These are phyloP conservation scores for Gastrolobium villosum DNA, from an alignment of 306 rosid genomes.

Conservation along the genomic window DNA sequence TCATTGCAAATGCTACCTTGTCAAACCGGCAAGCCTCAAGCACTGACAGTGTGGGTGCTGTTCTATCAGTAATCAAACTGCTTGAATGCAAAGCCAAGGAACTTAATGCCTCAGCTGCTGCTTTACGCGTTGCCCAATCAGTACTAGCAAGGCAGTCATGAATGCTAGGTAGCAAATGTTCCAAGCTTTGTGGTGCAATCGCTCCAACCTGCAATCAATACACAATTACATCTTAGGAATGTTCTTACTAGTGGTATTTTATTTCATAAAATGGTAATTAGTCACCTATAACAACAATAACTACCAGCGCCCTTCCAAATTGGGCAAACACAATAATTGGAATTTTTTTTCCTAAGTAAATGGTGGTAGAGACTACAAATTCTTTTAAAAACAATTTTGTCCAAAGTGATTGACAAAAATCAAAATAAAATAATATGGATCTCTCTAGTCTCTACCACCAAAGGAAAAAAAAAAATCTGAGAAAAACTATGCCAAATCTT, in stretches of 20 bases:
- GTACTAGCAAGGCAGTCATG: constrained; percentile 84
- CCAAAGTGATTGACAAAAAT: constrained; percentile 3
- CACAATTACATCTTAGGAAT: constrained; percentile 46
- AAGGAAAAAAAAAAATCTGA: constrained; percentile 32
- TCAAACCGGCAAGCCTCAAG: constrained; percentile 93
- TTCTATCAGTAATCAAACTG: constrained; percentile 68
- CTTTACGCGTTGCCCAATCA: constrained; percentile 99
- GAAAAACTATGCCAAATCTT: not conserved
- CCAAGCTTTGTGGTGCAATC: constrained; percentile 86
- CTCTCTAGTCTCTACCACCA: constrained; percentile 11
- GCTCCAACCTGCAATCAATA: constrained; percentile 81
- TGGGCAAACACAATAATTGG: constrained; percentile 15
- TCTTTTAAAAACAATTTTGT: no score
- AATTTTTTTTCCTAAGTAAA: no score
- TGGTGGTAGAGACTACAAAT: no score
- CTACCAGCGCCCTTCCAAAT: not conserved
- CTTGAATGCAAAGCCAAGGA: constrained; percentile 87
- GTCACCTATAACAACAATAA: constrained; percentile 19
- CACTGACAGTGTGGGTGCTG: constrained; percentile 65
- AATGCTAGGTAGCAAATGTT: constrained; percentile 72
- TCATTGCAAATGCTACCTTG: constrained; percentile 76
- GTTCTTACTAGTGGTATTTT: not conserved
- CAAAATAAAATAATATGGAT: constrained; percentile 14
- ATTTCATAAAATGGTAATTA: constrained; percentile 11
- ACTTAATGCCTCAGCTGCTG: constrained; percentile 88